Conservation (phyloP, 352 stramenopile species). For the Phytophthora macrochlamydospora region DNA sequence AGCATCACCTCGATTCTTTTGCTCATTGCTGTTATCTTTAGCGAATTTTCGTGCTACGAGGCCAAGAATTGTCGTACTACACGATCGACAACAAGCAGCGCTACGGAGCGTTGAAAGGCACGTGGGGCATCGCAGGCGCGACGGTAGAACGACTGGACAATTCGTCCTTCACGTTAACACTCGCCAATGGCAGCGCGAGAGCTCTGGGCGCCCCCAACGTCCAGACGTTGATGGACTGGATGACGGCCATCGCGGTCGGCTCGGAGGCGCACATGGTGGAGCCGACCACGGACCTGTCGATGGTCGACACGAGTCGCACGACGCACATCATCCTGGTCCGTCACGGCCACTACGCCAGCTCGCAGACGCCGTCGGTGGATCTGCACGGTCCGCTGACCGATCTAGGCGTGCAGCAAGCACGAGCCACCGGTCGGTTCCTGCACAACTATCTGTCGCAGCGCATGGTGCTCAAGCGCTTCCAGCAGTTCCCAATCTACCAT, state of each 20-base stretch:
- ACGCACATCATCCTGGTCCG: conserved; percentile 75
- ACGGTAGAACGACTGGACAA: conserved; percentile 60
- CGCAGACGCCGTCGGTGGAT: conserved; percentile 52
- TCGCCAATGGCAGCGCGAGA: conserved; percentile 37
- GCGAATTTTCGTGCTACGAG: conserved; percentile 74
- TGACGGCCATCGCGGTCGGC: conserved; percentile 67
- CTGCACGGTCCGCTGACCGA: conserved; percentile 61
- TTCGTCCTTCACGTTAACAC: conserved; percentile 31
- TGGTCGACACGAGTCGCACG: conserved; percentile 72
- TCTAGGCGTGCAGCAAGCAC: conserved; percentile 54
- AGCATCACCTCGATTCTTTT: background rate
- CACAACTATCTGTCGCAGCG: conserved; percentile 51
- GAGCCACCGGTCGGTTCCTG: conserved; percentile 53
- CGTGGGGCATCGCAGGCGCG: conserved; percentile 54
- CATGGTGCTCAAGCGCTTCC: conserved; percentile 60
- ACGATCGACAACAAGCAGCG: conserved; percentile 58
- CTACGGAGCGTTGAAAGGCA: conserved; percentile 65
- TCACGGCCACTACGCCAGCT: conserved; percentile 67
- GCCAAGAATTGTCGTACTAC: conserved; percentile 76
- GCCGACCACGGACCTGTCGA: conserved; percentile 43
- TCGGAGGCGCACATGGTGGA: conserved; percentile 44
- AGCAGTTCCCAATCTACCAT: conserved; percentile 55
- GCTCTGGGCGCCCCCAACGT: conserved; percentile 53
- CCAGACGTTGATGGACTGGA: conserved; percentile 76
- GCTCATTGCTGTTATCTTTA: conserved; percentile 11